Evolutionary conservation across 345 rosid genomes (phyloP).

Genomic region (Heritiera littoralis): DNA sequence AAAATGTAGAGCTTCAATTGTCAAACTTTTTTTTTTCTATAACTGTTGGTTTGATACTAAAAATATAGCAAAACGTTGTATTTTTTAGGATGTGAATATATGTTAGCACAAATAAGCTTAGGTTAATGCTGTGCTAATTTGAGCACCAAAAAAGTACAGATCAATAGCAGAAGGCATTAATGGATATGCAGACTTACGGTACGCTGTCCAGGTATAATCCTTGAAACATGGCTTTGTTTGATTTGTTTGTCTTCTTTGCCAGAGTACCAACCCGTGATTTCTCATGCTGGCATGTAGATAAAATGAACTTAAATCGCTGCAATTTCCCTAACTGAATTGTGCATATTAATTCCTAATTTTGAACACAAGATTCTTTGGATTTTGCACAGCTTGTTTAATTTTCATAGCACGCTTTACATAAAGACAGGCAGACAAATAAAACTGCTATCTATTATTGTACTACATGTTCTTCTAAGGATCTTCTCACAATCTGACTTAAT

Average conservation of each 20-base stretch:
- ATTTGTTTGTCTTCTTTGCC: constrained; percentile 67
- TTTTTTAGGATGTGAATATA: not conserved
- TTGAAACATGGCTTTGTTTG: constrained; percentile 60
- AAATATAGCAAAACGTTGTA: not conserved
- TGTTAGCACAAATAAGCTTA: not conserved
- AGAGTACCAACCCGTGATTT: constrained; percentile 58
- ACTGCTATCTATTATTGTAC: not conserved
- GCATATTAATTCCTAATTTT: not conserved
- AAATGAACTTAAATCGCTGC: constrained; percentile 2
- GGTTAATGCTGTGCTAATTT: not conserved
- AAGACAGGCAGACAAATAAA: not conserved
- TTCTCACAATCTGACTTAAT: not conserved
- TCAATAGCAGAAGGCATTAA: not conserved
- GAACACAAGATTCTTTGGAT: not conserved
- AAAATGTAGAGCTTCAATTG: not conserved
- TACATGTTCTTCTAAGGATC: not conserved
- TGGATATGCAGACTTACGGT: constrained; percentile 53
- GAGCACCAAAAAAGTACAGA: not conserved
- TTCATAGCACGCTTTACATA: not conserved
- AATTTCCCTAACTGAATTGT: not conserved
- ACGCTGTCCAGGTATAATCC: constrained; percentile 76
- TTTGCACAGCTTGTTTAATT: constrained; percentile 17
- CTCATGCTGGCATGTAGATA: constrained; percentile 51
- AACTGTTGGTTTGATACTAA: not conserved
- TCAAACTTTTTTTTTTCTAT: not conserved